Percentiles rank a stretch among this genome's conserved stretches.
These are phyloP conservation scores for Xylaria hypoxylon DNA, from an alignment of 2,329 filamentous ascomycete genomes.

Conservation along the genomic window DNA sequence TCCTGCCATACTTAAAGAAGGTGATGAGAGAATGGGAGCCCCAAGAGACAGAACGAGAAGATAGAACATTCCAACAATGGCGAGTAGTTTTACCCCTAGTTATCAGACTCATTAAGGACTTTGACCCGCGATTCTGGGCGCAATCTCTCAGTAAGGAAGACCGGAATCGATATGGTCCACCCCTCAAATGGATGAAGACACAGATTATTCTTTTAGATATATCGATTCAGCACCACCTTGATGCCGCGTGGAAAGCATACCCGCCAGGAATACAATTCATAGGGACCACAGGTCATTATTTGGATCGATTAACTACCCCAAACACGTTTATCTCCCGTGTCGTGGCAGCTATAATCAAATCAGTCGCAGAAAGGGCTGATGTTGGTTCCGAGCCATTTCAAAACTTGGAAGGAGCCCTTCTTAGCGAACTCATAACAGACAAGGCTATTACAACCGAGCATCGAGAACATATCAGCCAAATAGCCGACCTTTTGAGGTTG, in stretches of 20 bases:
- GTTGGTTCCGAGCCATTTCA: not conserved
- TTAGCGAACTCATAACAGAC: not conserved
- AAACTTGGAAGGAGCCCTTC: not conserved
- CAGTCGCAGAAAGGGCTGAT: not conserved
- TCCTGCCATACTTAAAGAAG: not conserved
- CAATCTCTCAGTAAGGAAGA: not conserved
- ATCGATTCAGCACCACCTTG: not conserved
- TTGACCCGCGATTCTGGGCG: not conserved
- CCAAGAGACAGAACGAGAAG: not conserved
- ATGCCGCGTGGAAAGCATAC: not conserved
- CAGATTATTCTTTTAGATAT: conserved; percentile 9
- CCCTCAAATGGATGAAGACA: not conserved
- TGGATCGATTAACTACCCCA: not conserved
- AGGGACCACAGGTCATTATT: not conserved
- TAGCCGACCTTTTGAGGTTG: not conserved
- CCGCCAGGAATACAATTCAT: not conserved
- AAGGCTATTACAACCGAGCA: not conserved
- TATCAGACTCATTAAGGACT: not conserved
- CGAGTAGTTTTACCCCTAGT: not conserved
- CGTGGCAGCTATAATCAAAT: not conserved
- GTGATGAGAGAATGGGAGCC: too few relatives aligned
- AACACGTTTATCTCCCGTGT: not conserved
- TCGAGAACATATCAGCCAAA: not conserved
- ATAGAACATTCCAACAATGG: not conserved
- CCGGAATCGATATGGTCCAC: not conserved